Evolutionary conservation across 2,329 filamentous ascomycete genomes (phyloP).

Genomic region (Pseudocercospora vitis): DNA sequence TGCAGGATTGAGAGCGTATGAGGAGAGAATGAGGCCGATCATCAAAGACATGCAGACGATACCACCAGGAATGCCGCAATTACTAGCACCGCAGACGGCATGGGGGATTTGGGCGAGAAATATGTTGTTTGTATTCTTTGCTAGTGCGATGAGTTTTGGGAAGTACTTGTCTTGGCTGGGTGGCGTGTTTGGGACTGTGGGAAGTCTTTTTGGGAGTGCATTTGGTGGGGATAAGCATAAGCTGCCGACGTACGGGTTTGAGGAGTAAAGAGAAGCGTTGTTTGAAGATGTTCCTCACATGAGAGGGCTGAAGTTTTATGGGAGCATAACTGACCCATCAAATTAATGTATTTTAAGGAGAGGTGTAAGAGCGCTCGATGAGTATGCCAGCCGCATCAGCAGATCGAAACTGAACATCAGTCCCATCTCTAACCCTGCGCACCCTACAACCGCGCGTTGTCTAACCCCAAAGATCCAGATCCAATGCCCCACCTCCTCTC

Average conservation of each 20-base stretch:
- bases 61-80: conserved; percentile 36
- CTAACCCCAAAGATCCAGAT: too few relatives aligned
- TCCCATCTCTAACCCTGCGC: too few relatives aligned
- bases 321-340: too few relatives aligned
- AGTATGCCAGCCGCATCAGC: too few relatives aligned
- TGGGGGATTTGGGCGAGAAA: conserved; percentile 43
- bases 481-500: too few relatives aligned
- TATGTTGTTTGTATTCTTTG: background rate
- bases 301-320: too few relatives aligned
- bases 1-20: conserved; percentile 48
- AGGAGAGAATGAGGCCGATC: conserved; percentile 48
- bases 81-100: conserved; percentile 49
- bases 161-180: background rate
- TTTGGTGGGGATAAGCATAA: conserved; percentile 3
- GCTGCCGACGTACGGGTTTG: conserved; percentile 9
- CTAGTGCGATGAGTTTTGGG: background rate
- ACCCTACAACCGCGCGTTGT: too few relatives aligned
- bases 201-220: background rate
- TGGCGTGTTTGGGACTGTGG: background rate
- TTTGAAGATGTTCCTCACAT: too few relatives aligned
- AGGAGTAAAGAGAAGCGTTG: background rate
- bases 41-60: conserved; percentile 42
- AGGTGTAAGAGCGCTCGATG: too few relatives aligned
- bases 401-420: too few relatives aligned
- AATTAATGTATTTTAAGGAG: too few relatives aligned